These are phyloP conservation scores for Mycothermus thermophilus DNA, from an alignment of 495 filamentous ascomycete species.

Conservation along the genomic window DNA sequence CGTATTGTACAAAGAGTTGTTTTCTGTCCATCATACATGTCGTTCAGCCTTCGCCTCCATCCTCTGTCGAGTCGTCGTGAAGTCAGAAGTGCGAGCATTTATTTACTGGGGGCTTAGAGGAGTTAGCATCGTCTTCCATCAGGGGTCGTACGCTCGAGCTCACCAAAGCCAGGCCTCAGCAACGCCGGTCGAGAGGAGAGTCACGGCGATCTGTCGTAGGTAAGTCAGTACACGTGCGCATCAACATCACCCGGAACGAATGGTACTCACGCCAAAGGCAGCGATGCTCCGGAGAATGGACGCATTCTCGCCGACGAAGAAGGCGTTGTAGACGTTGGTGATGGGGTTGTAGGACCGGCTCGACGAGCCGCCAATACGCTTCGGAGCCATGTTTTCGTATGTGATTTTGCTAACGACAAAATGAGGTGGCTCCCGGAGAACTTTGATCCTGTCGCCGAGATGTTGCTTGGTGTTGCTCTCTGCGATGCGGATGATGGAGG, in stretches of 20 bases:
- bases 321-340: slow-evolving; percentile 20
- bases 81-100: neutral
- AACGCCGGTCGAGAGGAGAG: slow-evolving; percentile 61
- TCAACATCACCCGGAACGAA: neutral
- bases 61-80: neutral
- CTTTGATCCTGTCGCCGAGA: too few relatives aligned
- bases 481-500: too few relatives aligned
- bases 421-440: too few relatives aligned
- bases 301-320: slow-evolving; percentile 50
- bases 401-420: too few relatives aligned
- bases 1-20: slow-evolving; percentile 12
- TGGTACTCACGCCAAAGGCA: slow-evolving; percentile 53
- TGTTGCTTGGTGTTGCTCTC: too few relatives aligned
- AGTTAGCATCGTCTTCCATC: slow-evolving; percentile 6
- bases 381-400: slow-evolving; percentile 30
- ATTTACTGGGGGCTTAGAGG: slow-evolving; percentile 2
- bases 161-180: slow-evolving; percentile 35
- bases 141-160: too few relatives aligned
- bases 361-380: slow-evolving; percentile 17
- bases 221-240: neutral
- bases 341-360: slow-evolving; percentile 13
- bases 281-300: slow-evolving; percentile 58
- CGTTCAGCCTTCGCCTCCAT: neutral
- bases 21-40: too few relatives aligned
- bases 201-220: slow-evolving; percentile 45